Evolutionary conservation across 805 yeast species (phyloP), one percentile per base, ranked within the genome.

Genomic region (Wickerhamomyces hampshirensis): DNA sequence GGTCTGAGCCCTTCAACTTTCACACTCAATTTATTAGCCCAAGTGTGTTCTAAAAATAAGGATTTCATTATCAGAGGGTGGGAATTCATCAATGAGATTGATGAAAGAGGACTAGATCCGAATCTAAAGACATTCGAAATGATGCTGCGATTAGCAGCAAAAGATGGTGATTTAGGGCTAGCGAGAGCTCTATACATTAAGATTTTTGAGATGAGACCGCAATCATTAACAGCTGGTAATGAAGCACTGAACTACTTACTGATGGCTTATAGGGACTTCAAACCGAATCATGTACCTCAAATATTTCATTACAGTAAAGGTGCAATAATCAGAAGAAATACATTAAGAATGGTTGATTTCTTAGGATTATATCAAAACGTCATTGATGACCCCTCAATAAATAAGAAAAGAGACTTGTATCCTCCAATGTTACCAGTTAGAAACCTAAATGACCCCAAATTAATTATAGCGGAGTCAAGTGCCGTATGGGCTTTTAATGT

Each of bases 361-460:
- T 24, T 51, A 6, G 55, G 57, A 5, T 45, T 60, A 23, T 41
- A 49, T 19, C 54, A 50, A 26, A 38, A 33, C 5, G 12, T 43
- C 8, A 38, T 35, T 2, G 30, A 39, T 14, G 56, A 48, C 18
- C 21, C 37, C 4, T 26, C 31, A 5, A 34, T 47, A 6, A 42
- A 40, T 15, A 50, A 42, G 21, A 38, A 38, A 11, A 47, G 49
- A 17, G 44, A 44, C 8, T 39, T 37, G 8, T 41, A 41, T 11
- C 75, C 87, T 3, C 97, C 97, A 3, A 74, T 91, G 39, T 61
- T 91, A 28, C 89, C 96, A 1, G 52, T 75, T 1, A 47, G 65
- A 1, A 64, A 65, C 7, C 53, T 84, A 7, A 47, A 48, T 2
- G 43, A 62, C 4, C 42, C 55, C 11, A 52, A 64, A 16, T 70